A percentile compares a stretch with the other conserved stretches of the same genome.
Conservation (phyloP, 2,329 filamentous ascomycete genomes). For the Aspergillus brunneoviolaceus region DNA sequence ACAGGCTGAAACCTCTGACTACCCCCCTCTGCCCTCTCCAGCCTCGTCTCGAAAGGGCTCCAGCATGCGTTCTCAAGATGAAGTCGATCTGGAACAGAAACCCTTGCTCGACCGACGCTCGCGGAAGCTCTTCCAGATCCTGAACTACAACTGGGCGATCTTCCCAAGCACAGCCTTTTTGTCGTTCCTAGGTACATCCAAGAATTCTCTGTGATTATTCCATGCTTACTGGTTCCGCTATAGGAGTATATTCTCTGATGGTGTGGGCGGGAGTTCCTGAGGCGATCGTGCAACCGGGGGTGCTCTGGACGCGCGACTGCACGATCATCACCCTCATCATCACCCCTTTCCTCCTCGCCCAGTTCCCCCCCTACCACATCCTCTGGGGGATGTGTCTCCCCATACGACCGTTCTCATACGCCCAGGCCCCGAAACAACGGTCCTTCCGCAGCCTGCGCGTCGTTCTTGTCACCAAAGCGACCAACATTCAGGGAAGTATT, state of each 20-base stretch:
- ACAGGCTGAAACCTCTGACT: too few relatives aligned
- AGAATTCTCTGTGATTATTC: rapidly evolving
- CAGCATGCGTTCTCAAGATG: not conserved
- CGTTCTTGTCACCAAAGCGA: not conserved
- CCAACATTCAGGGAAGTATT: not conserved
- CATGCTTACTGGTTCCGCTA: not conserved
- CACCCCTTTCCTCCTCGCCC: not conserved
- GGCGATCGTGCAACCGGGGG: not conserved
- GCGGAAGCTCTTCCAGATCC: not conserved
- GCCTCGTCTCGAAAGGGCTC: too few relatives aligned
- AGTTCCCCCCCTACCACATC: not conserved
- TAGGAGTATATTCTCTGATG: not conserved
- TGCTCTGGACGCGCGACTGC: not conserved
- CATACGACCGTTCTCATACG: not conserved
- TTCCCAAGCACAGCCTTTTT: not conserved
- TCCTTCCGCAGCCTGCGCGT: not conserved
- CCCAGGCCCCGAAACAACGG: not conserved
- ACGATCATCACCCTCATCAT: not conserved
- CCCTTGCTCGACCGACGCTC: not conserved
- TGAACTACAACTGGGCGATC: not conserved
- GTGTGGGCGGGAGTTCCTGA: not conserved
- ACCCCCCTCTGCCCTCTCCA: not conserved
- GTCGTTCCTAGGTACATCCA: not conserved
- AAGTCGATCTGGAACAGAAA: not conserved
- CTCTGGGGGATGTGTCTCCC: not conserved